Conservation (phyloP, 805 yeast species). For the Metschnikowia lochheadii region DNA sequence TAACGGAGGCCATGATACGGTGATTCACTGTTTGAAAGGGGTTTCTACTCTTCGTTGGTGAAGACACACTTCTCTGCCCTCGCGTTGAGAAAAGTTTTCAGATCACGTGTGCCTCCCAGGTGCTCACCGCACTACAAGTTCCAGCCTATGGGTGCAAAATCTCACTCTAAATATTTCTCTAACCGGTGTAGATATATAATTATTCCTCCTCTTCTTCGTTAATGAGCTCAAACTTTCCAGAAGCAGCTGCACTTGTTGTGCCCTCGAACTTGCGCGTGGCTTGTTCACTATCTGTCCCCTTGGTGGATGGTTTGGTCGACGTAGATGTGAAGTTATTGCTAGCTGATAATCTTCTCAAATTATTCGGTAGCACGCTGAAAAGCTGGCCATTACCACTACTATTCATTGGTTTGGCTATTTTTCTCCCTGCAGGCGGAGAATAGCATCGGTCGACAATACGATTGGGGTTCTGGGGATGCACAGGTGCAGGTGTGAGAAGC, state of each 20-base stretch:
- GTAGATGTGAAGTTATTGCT: background rate
- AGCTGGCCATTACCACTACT: background rate
- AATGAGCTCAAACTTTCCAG: constrained; percentile 2
- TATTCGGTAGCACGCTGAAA: background rate
- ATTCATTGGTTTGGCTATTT: background rate
- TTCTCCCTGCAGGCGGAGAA: constrained; percentile 3
- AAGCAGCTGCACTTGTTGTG: background rate
- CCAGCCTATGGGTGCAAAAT: constrained; percentile 11
- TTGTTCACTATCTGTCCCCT: constrained; percentile 1
- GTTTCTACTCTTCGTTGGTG: constrained; percentile 3
- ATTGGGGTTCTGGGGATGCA: constrained; percentile 4
- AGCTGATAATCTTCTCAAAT: background rate
- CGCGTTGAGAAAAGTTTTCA: constrained; percentile 18
- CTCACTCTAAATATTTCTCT: background rate
- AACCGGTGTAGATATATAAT: background rate
- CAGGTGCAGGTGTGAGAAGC: constrained; percentile 8
- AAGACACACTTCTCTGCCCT: constrained; percentile 6
- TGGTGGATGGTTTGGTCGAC: background rate
- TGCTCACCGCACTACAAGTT: background rate
- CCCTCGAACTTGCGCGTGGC: background rate
- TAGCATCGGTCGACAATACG: background rate
- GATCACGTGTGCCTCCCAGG: constrained; percentile 14
- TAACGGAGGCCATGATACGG: constrained; percentile 37
- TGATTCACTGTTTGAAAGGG: constrained; percentile 1
- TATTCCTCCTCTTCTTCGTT: constrained; percentile 7